phyloP scores from a whole-genome alignment of 2,329 filamentous ascomycete species.

The Pseudocercospora ulei region DNA sequence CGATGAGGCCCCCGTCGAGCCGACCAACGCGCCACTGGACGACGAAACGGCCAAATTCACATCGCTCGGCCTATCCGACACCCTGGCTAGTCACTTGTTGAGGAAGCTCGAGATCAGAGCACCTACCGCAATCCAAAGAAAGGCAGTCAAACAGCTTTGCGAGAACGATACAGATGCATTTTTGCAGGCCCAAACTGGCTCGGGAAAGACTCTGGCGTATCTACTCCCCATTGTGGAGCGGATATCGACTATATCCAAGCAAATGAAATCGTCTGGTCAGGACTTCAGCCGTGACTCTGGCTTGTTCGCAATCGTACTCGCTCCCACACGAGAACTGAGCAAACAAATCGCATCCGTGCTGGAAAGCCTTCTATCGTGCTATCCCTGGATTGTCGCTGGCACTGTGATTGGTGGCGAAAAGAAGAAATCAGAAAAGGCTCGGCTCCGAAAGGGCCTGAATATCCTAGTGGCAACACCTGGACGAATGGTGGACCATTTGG shows the following conservation, averaged over 20 bases:
- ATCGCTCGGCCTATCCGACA: slow-evolving; percentile 69
- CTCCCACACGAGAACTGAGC: slow-evolving; percentile 85
- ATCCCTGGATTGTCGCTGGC: slow-evolving; percentile 87
- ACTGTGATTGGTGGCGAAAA: slow-evolving; percentile 66
- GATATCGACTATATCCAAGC: slow-evolving; percentile 62
- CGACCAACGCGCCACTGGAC: slow-evolving; percentile 82
- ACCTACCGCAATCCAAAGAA: slow-evolving; percentile 89
- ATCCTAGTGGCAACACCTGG: slow-evolving; percentile 93
- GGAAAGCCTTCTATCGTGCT: slow-evolving; percentile 74
- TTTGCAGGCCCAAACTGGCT: slow-evolving; percentile 92
- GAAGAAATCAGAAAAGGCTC: slow-evolving; percentile 79
- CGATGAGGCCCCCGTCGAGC: slow-evolving; percentile 49
- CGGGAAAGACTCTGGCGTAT: slow-evolving; percentile 95
- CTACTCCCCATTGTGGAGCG: slow-evolving; percentile 83
- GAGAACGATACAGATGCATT: slow-evolving; percentile 82
- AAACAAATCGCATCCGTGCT: slow-evolving; percentile 86
- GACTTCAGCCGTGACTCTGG: slow-evolving; percentile 72
- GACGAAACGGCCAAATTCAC: slow-evolving; percentile 80
- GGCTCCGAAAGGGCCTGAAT: slow-evolving; percentile 85
- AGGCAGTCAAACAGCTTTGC: slow-evolving; percentile 70
- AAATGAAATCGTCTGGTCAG: slow-evolving; percentile 37
- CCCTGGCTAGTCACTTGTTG: slow-evolving; percentile 70
- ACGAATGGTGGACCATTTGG: slow-evolving; percentile 78
- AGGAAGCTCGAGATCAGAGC: slow-evolving; percentile 80
- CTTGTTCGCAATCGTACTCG: slow-evolving; percentile 85